Evolutionary conservation across 2,329 filamentous ascomycete genomes (phyloP).

Genomic region (Fusarium keratoplasticum): DNA sequence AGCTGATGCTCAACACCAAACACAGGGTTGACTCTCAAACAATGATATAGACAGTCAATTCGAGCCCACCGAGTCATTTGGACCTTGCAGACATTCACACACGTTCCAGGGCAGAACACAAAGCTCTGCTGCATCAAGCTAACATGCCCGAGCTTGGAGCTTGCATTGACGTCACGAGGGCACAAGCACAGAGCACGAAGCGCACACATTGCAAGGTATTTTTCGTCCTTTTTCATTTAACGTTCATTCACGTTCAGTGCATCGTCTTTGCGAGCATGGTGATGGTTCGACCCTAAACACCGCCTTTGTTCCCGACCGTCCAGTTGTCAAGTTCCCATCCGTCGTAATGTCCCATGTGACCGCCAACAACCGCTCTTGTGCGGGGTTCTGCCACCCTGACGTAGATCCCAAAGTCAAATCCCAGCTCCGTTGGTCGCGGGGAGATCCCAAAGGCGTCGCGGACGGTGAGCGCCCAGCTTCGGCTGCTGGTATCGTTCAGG

Average conservation of each 20-base stretch:
- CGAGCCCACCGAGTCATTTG: neutral
- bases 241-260: constrained; percentile 40
- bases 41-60: neutral
- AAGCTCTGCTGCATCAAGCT: neutral
- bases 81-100: neutral
- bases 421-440: constrained; percentile 33
- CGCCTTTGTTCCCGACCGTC: constrained; percentile 47
- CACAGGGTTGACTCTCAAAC: constrained; percentile 14
- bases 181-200: constrained; percentile 6
- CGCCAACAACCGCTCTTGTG: constrained; percentile 44
- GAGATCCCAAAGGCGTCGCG: constrained; percentile 33
- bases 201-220: constrained; percentile 22
- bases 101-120: neutral
- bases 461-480: constrained; percentile 39
- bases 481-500: constrained; percentile 43
- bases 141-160: neutral
- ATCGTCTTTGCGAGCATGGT: constrained; percentile 43
- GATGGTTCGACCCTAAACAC: constrained; percentile 46
- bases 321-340: constrained; percentile 47
- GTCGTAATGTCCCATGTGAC: constrained; percentile 47
- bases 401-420: constrained; percentile 45
- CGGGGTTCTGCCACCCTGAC: constrained; percentile 45
- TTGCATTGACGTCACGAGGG: constrained; percentile 9
- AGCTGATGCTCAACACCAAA: constrained; percentile 2
- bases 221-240: constrained; percentile 44